phyloP scores from a whole-genome alignment of 345 rosid genomes.

The Boechera stricta region DNA sequence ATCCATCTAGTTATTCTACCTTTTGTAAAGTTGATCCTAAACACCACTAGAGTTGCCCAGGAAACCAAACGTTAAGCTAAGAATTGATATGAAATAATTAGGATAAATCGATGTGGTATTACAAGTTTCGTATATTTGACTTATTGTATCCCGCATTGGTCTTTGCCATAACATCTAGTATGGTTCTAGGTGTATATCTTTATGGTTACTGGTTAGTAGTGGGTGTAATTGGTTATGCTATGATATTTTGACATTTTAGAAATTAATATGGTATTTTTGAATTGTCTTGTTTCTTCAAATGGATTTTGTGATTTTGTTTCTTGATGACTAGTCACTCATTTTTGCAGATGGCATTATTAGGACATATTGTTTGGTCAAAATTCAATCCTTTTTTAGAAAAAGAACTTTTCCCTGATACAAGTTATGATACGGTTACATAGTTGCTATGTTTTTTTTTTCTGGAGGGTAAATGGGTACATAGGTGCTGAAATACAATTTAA shows the following conservation, averaged over 20 bases:
- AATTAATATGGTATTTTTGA: neutral
- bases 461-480: neutral
- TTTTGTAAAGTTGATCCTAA: neutral
- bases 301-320: slow-evolving; percentile 12
- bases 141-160: neutral
- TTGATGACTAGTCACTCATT: slow-evolving; percentile 12
- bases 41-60: neutral
- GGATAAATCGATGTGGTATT: too few species aligned
- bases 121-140: too few species aligned
- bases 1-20: neutral
- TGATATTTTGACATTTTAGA: neutral
- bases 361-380: slow-evolving; percentile 37
- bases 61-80: neutral
- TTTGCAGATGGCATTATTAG: slow-evolving; percentile 20
- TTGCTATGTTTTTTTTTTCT: neutral
- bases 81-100: neutral
- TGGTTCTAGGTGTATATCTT: neutral
- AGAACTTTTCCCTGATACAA: slow-evolving; percentile 2
- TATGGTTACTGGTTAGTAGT: neutral
- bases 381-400: slow-evolving; percentile 32
- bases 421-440: neutral
- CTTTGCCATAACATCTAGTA: neutral
- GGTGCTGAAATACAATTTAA: neutral
- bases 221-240: neutral
- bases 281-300: slow-evolving; percentile 14